These are phyloP conservation scores for Oidiodendron maius DNA, from an alignment of 495 filamentous ascomycete species.

Conservation along the genomic window DNA sequence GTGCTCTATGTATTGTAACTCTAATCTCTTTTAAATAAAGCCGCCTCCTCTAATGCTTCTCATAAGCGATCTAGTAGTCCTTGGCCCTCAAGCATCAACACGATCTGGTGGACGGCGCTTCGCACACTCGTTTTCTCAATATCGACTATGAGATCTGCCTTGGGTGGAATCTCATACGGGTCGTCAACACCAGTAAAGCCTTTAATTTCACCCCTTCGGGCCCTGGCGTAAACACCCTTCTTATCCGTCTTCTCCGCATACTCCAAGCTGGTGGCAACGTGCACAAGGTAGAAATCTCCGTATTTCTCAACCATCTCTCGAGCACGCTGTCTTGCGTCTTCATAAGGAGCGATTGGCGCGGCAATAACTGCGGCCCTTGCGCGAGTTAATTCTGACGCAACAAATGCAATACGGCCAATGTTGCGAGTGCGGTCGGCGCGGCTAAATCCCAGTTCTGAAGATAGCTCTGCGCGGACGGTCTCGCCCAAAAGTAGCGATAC, in stretches of 20 bases:
- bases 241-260: constrained; percentile 93
- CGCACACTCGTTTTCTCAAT: constrained; percentile 78
- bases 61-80: constrained; percentile 65
- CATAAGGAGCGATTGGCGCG: constrained; percentile 94
- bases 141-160: constrained; percentile 82
- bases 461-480: constrained; percentile 88
- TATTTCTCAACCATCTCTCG: constrained; percentile 79
- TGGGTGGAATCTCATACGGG: constrained; percentile 82
- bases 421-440: constrained; percentile 90
- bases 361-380: constrained; percentile 94
- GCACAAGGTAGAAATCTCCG: constrained; percentile 88
- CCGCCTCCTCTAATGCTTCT: no score
- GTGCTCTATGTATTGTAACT: no score
- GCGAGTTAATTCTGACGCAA: constrained; percentile 88
- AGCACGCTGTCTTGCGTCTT: constrained; percentile 65
- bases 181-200: constrained; percentile 98
- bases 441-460: constrained; percentile 92
- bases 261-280: constrained; percentile 89
- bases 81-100: constrained; percentile 82
- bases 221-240: constrained; percentile 81
- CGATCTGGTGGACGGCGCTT: constrained; percentile 93
- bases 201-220: constrained; percentile 88
- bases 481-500: constrained; percentile 93
- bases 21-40: no score
- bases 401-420: constrained; percentile 94